Percentiles rank a stretch among this genome's conserved stretches.
phyloP scores from a whole-genome alignment of 2,329 filamentous ascomycete species.

The Didymella pomorum region DNA sequence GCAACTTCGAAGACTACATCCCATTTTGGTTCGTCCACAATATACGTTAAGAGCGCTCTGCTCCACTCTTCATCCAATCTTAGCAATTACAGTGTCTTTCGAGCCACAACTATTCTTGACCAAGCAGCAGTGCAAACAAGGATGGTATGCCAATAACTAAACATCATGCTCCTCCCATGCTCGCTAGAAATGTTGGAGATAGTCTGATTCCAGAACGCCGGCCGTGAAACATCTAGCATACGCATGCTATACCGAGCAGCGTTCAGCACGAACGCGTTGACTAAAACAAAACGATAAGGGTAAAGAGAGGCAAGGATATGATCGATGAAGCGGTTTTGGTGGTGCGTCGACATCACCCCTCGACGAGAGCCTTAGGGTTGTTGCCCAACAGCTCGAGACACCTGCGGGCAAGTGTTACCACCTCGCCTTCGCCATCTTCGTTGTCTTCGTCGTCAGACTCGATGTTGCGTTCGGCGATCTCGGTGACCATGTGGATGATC shows the following conservation, averaged over 20 bases:
- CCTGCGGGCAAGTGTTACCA: constrained; percentile 87
- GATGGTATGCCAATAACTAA: constrained; percentile 45
- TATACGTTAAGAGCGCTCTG: constrained; percentile 10
- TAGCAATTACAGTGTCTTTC: constrained; percentile 39
- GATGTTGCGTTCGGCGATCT: constrained; percentile 87
- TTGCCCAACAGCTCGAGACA: constrained; percentile 88
- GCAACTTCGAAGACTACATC: neutral
- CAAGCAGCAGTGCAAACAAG: constrained; percentile 29
- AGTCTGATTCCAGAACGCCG: constrained; percentile 44
- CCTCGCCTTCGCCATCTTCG: constrained; percentile 91
- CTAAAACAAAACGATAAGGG: constrained; percentile 36
- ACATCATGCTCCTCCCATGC: constrained; percentile 50
- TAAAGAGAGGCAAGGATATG: constrained; percentile 31
- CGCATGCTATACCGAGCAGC: constrained; percentile 31
- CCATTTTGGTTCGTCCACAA: constrained; percentile 17
- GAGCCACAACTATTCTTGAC: constrained; percentile 18
- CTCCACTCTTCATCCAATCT: constrained; percentile 24
- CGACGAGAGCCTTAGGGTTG: constrained; percentile 80
- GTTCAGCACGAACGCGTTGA: constrained; percentile 37
- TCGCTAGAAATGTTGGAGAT: constrained; percentile 50
- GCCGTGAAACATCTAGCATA: constrained; percentile 30
- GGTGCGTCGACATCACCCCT: constrained; percentile 63
- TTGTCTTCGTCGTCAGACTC: constrained; percentile 86
- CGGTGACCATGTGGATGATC: constrained; percentile 89
- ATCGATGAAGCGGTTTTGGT: constrained; percentile 36